phyloP scores from a whole-genome alignment of 306 rosid species.

The Rosa lucieae region DNA sequence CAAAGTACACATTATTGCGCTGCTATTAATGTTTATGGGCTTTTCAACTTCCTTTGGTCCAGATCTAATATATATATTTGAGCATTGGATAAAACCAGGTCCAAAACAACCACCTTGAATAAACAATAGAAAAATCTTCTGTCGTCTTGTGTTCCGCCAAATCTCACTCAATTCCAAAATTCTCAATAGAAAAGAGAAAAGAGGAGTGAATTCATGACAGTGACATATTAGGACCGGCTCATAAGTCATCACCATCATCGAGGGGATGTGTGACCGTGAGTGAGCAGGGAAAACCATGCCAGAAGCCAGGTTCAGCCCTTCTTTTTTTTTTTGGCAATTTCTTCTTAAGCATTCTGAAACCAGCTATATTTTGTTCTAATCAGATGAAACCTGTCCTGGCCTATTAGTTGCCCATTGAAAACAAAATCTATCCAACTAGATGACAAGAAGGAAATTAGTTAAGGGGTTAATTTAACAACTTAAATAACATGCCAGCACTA shows the following conservation, averaged over 20 bases:
- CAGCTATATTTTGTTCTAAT: conserved; percentile 19
- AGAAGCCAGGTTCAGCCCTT: not conserved
- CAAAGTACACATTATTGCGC: too few species aligned
- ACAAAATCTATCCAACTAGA: not conserved
- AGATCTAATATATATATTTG: not conserved
- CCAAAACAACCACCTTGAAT: not conserved
- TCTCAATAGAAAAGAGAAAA: too few species aligned
- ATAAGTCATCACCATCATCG: not conserved
- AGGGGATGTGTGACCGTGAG: not conserved
- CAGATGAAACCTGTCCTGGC: not conserved
- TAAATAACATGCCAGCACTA: not conserved
- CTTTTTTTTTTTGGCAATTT: not conserved
- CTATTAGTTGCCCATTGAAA: not conserved
- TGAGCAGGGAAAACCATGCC: not conserved
- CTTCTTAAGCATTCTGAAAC: not conserved
- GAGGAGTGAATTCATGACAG: not conserved
- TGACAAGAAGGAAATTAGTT: not conserved
- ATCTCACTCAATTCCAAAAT: not conserved
- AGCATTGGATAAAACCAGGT: not conserved
- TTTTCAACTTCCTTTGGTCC: not conserved
- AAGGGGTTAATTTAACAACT: not conserved
- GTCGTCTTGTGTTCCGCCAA: not conserved
- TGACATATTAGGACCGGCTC: not conserved
- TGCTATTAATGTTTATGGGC: not conserved
- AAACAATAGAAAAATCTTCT: too few species aligned